Evolutionary conservation across 2,329 filamentous ascomycete genomes (phyloP), one percentile per base, ranked within the genome.

Genomic region (Alternaria sp.): DNA sequence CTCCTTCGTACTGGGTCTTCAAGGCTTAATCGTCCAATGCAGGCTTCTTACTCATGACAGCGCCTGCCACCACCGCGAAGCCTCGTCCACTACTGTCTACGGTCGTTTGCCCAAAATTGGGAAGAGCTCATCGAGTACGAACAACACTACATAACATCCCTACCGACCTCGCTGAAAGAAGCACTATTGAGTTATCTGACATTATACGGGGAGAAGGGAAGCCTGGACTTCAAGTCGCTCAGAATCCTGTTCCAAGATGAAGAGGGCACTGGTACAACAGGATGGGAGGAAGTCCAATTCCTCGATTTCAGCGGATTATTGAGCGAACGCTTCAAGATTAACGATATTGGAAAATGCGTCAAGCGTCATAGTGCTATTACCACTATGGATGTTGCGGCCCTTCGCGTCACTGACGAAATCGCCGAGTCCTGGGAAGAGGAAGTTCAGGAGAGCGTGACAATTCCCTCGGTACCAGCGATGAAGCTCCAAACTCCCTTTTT

Each of bases 101-200:
- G 84, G 65, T 79, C 81, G 0, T 83, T 89, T 67, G 86, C 86
- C 3, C 68, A 74, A 25, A 81, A 87, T 25, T 90, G 87, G 87
- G 73, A 81, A 10, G 83, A 83, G 74, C 82, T 89, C 62, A 73
- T 85, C 27, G 81, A 85, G 53, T 87, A 87, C 64, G 86, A 89
- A 66, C 83, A 85, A 57, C 77, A 84, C 18, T 86, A 85, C 51
- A 74, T 90, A 3, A 78, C 81, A 2, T 78, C 83, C 3, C 68
- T 89, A 12, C 85, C 87, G 0, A 74, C 80, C 16, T 79, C 80
- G 41, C 68, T 87, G 6, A 87, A 87, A 65, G 76, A 84, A 62
- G 73, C 81, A 1, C 65, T 90, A 34, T 70, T 90, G 25, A 86
- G 84, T 64, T 89, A 89, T 71, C 69, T 89, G 30, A 81, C 83